These are phyloP conservation scores for Ceratocystis cacaofunesta DNA, from an alignment of 2,329 filamentous ascomycete genomes.

Conservation along the genomic window DNA sequence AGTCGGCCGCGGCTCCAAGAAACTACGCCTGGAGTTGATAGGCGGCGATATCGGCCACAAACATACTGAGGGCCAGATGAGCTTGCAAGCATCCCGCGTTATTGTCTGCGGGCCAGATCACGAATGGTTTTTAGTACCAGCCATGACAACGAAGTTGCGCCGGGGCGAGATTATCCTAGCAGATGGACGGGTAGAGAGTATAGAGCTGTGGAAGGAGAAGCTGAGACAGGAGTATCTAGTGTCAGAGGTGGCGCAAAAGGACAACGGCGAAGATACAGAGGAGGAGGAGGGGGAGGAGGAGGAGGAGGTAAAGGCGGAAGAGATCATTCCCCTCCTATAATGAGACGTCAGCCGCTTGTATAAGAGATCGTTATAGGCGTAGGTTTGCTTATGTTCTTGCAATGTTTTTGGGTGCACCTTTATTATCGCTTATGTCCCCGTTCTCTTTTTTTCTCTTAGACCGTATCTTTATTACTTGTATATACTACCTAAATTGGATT, in stretches of 20 bases:
- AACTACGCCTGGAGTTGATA: slow-evolving; percentile 20
- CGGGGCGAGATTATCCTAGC: slow-evolving; percentile 27
- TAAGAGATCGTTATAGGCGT: too few species aligned
- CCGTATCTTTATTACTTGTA: not conserved
- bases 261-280: not conserved
- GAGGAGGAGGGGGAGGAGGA: slow-evolving; percentile 4
- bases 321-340: not conserved
- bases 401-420: not conserved
- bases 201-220: slow-evolving; percentile 26
- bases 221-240: slow-evolving; percentile 20
- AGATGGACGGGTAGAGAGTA: slow-evolving; percentile 23
- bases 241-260: not conserved
- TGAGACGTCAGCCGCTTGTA: too few species aligned
- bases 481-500: not conserved
- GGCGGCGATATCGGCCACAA: slow-evolving; percentile 7
- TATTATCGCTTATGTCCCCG: not conserved
- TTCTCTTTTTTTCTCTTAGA: not conserved
- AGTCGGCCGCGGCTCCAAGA: slow-evolving; percentile 20
- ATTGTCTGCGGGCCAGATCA: slow-evolving; percentile 27
- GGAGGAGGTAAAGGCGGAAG: not conserved
- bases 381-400: not conserved
- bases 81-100: slow-evolving; percentile 21
- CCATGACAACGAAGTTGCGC: slow-evolving; percentile 25
- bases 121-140: slow-evolving; percentile 27
- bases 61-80: slow-evolving; percentile 22